Conservation (phyloP, 2,329 filamentous ascomycete species). For the Graphilbum sp. region DNA sequence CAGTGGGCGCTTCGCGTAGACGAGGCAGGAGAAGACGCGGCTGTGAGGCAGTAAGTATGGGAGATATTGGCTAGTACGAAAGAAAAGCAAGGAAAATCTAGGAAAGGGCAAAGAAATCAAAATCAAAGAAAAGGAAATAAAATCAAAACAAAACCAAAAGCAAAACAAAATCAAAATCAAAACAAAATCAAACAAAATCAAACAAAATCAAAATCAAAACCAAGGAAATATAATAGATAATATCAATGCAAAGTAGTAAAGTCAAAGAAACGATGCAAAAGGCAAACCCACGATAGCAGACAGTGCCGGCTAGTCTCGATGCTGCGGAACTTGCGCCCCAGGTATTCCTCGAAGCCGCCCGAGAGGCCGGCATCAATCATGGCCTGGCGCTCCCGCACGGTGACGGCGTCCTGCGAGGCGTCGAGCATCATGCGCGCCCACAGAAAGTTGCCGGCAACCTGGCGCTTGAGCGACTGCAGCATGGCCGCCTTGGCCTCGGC, state of each 20-base stretch:
- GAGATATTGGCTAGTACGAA: too few species aligned
- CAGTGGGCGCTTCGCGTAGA: slow-evolving; percentile 1
- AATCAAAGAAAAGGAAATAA: too few species aligned
- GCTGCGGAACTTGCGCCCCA: background rate
- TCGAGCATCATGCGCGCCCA: slow-evolving; percentile 2
- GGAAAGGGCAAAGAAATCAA: too few species aligned
- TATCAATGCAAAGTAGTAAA: too few species aligned
- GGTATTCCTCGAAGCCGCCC: slow-evolving; percentile 1
- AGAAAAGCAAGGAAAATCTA: too few species aligned
- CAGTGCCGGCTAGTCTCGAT: background rate
- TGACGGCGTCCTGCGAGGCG: background rate
- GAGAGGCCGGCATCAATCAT: background rate
- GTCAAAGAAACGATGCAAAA: too few species aligned
- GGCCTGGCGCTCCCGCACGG: background rate
- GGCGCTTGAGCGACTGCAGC: background rate
- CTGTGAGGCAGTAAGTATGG: too few species aligned
- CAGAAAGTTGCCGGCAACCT: slow-evolving; percentile 2
- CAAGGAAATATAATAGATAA: too few species aligned
- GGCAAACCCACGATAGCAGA: background rate
- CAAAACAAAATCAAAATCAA: too few species aligned
- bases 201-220: too few species aligned
- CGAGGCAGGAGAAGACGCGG: background rate
- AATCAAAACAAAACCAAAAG: too few species aligned
- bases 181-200: too few species aligned
- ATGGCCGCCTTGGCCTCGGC: background rate